These are phyloP conservation scores for Saccharomyces uvarum DNA, from an alignment of 1,139 yeast genomes.

Conservation along the genomic window DNA sequence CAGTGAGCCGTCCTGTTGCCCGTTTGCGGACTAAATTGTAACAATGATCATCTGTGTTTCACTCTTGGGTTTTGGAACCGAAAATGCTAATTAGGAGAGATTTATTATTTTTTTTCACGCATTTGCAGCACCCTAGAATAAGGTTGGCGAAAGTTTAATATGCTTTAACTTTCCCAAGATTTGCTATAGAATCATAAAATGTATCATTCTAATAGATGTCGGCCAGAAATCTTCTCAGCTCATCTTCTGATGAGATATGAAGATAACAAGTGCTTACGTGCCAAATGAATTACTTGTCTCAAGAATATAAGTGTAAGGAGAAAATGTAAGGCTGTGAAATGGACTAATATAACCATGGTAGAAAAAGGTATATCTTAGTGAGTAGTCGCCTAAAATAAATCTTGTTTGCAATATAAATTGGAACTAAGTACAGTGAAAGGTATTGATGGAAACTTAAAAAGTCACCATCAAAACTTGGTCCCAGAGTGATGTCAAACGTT, in stretches of 20 bases:
- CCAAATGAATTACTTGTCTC: neutral
- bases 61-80: neutral
- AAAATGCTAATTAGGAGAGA: neutral
- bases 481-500: conserved; percentile 1
- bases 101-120: neutral
- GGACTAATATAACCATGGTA: conserved; percentile 3
- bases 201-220: neutral
- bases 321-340: conserved; percentile 1
- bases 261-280: neutral
- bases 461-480: neutral
- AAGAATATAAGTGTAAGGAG: neutral
- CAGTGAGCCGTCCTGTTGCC: neutral
- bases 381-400: conserved; percentile 1
- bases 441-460: neutral
- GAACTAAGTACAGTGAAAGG: conserved; percentile 1
- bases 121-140: neutral
- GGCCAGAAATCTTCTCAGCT: neutral
- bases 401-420: conserved; percentile 2
- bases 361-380: conserved; percentile 2
- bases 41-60: neutral
- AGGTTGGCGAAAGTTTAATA: neutral
- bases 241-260: neutral
- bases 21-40: neutral
- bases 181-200: neutral
- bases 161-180: neutral